Percentiles rank a stretch among this genome's conserved stretches.
These are phyloP conservation scores for Monilinia fructigena DNA, from an alignment of 2,329 filamentous ascomycete genomes.

Conservation along the genomic window DNA sequence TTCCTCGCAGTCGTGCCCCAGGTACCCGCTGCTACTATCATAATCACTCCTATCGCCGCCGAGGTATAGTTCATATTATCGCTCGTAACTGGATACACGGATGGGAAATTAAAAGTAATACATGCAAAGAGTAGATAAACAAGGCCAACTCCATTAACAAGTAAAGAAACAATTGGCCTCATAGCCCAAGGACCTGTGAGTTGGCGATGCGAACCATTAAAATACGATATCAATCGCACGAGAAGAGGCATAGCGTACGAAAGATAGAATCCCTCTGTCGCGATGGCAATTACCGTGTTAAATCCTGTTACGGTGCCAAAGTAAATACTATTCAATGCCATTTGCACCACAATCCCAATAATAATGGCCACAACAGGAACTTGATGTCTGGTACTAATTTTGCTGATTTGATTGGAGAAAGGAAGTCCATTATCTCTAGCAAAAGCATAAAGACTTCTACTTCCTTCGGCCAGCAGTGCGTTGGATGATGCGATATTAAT, in stretches of 20 bases:
- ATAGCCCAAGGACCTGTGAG: slow-evolving; percentile 45
- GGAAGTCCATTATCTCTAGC: slow-evolving; percentile 54
- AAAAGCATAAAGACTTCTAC: slow-evolving; percentile 46
- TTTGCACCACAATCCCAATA: slow-evolving; percentile 48
- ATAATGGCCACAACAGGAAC: slow-evolving; percentile 52
- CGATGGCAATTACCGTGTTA: slow-evolving; percentile 55
- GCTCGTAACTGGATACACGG: slow-evolving; percentile 48
- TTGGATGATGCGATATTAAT: slow-evolving; percentile 45
- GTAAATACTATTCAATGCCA: slow-evolving; percentile 54
- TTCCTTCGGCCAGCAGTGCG: slow-evolving; percentile 42
- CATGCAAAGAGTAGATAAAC: slow-evolving; percentile 53
- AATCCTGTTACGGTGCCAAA: slow-evolving; percentile 56
- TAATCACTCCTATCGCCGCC: slow-evolving; percentile 55
- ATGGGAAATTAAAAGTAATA: slow-evolving; percentile 57
- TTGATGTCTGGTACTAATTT: slow-evolving; percentile 47
- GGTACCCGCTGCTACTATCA: slow-evolving; percentile 49
- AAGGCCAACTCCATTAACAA: slow-evolving; percentile 51
- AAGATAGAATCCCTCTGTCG: slow-evolving; percentile 58
- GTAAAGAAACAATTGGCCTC: slow-evolving; percentile 40
- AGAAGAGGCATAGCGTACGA: slow-evolving; percentile 57
- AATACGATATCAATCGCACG: slow-evolving; percentile 49
- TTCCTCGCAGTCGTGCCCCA: slow-evolving; percentile 53
- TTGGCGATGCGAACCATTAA: slow-evolving; percentile 43
- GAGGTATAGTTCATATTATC: slow-evolving; percentile 60
- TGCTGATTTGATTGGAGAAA: slow-evolving; percentile 49